phyloP scores from a whole-genome alignment of 2,329 filamentous ascomycete genomes.

The Talaromyces marneffei region DNA sequence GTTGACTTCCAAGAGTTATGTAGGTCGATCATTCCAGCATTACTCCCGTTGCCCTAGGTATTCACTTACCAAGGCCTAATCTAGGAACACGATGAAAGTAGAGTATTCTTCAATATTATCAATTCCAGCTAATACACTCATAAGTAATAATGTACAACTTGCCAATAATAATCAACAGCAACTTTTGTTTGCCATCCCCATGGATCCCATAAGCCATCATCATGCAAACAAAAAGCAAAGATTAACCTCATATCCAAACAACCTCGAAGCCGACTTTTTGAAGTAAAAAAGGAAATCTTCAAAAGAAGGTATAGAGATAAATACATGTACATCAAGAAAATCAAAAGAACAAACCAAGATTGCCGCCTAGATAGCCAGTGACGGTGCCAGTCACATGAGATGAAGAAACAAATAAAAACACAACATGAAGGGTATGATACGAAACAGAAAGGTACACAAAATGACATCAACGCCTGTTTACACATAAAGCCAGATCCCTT shows the following conservation, averaged over 20 bases:
- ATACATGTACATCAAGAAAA: conserved; percentile 2
- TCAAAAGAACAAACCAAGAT: neutral
- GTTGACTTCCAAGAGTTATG: neutral
- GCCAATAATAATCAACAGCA: neutral
- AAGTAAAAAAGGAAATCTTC: neutral
- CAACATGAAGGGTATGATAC: conserved; percentile 15
- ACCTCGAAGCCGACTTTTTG: neutral
- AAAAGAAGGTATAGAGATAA: neutral
- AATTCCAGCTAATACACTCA: neutral
- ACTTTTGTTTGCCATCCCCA: conserved; percentile 1
- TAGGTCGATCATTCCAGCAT: neutral
- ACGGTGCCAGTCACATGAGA: neutral
- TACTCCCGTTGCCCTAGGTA: neutral
- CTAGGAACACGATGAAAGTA: neutral
- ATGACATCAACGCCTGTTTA: conserved; percentile 10
- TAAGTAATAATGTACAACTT: neutral
- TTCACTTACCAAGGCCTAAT: neutral
- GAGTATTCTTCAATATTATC: neutral
- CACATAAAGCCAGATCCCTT: conserved; percentile 4
- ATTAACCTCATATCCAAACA: neutral
- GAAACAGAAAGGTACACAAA: neutral
- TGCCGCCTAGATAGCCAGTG: neutral
- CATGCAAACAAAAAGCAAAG: neutral
- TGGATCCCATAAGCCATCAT: conserved; percentile 6
- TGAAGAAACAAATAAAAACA: conserved; percentile 4